phyloP scores from a whole-genome alignment of 805 yeast species.

The Candida ortonii region DNA sequence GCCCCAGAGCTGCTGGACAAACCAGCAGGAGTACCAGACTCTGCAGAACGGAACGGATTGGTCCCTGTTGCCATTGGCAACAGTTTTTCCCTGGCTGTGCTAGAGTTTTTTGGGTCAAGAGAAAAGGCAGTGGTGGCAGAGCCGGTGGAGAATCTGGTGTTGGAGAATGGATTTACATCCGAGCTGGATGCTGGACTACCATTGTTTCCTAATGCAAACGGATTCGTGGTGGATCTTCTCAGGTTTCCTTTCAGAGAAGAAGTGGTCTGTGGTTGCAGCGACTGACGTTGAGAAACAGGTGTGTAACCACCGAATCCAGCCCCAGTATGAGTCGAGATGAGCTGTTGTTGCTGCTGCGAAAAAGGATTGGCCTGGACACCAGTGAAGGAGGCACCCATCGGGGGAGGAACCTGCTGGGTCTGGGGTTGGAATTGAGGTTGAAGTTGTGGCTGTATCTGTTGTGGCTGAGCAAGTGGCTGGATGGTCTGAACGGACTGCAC shows the following conservation, averaged over 20 bases:
- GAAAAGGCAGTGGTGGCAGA: constrained; percentile 26
- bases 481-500: constrained; percentile 11
- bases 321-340: constrained; percentile 38
- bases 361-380: constrained; percentile 14
- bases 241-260: constrained; percentile 22
- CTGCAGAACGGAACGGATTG: constrained; percentile 53
- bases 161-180: constrained; percentile 29
- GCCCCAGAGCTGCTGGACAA: constrained; percentile 12
- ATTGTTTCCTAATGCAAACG: constrained; percentile 22
- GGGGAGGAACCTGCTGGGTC: constrained; percentile 16
- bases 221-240: constrained; percentile 29
- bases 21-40: constrained; percentile 29
- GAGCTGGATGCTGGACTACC: constrained; percentile 5
- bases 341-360: constrained; percentile 12
- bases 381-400: constrained; percentile 15
- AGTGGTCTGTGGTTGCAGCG: constrained; percentile 23
- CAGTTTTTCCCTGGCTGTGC: constrained; percentile 8
- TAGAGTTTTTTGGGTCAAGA: constrained; percentile 6
- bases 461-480: constrained; percentile 1
- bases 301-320: constrained; percentile 58
- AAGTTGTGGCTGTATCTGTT: neutral
- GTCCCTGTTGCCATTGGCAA: constrained; percentile 42
- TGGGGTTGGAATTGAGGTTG: neutral
- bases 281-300: constrained; percentile 20
- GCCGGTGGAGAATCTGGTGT: constrained; percentile 20